These are phyloP conservation scores for Globisporangium iwayamae DNA, from an alignment of 352 stramenopile genomes.

Conservation along the genomic window DNA sequence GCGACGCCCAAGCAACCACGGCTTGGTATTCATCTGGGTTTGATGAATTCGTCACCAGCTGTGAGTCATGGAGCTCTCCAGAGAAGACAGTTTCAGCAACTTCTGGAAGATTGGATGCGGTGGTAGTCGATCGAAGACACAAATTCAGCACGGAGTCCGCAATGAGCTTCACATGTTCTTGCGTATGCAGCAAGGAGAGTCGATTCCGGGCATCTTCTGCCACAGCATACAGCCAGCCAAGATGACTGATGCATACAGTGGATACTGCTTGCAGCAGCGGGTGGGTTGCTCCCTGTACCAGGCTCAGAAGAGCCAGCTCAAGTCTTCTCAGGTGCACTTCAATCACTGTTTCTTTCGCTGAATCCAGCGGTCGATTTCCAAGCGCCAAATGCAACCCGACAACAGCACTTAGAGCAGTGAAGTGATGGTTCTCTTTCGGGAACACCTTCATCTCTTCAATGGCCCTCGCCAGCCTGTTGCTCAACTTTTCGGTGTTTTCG, in stretches of 20 bases:
- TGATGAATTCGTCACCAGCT: constrained; percentile 5
- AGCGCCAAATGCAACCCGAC: constrained; percentile 37
- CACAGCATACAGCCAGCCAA: constrained; percentile 24
- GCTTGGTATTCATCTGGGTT: neutral
- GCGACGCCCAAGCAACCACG: constrained; percentile 29
- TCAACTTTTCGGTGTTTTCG: constrained; percentile 23
- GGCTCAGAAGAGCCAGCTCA: constrained; percentile 21
- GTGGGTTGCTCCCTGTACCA: constrained; percentile 15
- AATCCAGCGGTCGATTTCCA: constrained; percentile 22
- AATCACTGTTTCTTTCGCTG: constrained; percentile 19
- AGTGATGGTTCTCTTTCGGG: constrained; percentile 13
- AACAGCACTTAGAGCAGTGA: constrained; percentile 20
- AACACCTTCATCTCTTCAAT: constrained; percentile 44
- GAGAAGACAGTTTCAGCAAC: constrained; percentile 5
- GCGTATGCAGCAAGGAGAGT: neutral
- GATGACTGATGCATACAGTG: constrained; percentile 25
- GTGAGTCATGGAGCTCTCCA: neutral
- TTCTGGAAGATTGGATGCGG: neutral
- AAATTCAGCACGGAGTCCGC: neutral
- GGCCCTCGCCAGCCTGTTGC: constrained; percentile 21
- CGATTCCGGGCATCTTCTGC: neutral
- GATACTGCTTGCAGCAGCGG: constrained; percentile 21
- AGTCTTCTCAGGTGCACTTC: constrained; percentile 21
- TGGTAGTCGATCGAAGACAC: neutral
- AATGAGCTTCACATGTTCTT: constrained; percentile 8